phyloP scores from a whole-genome alignment of 129 eudicot genomes.

The Pittosporum tobira region DNA sequence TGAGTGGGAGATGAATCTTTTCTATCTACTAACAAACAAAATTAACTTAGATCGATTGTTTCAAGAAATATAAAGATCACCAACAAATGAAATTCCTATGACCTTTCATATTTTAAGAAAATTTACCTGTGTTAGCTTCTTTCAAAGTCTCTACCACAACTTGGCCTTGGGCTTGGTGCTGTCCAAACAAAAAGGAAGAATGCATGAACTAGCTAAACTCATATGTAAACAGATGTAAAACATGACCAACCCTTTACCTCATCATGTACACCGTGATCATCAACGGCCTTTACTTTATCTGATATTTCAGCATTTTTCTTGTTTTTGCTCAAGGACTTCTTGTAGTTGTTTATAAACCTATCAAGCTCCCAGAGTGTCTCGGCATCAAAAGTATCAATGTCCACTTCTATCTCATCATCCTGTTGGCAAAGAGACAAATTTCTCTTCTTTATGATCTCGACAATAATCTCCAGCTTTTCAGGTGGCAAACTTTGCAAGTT shows the following conservation, averaged over 20 bases:
- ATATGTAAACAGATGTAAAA: neutral
- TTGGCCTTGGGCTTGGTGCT: conserved; percentile 30
- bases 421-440: conserved; percentile 57
- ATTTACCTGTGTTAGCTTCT: conserved; percentile 43
- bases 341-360: conserved; percentile 61
- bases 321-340: conserved; percentile 63
- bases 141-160: conserved; percentile 31
- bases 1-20: conserved; percentile 23
- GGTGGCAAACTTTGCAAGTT: conserved; percentile 75
- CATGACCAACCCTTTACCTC: conserved; percentile 24
- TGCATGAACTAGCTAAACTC: conserved; percentile 5
- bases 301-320: conserved; percentile 51
- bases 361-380: conserved; percentile 98
- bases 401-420: conserved; percentile 95
- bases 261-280: conserved; percentile 28
- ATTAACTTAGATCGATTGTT: neutral
- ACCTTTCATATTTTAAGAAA: neutral
- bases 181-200: conserved; percentile 12
- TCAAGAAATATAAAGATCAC: neutral
- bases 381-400: conserved; percentile 77
- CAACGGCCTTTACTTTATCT: conserved; percentile 20
- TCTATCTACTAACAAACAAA: conserved; percentile 32
- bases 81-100: neutral
- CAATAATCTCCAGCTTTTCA: conserved; percentile 72
- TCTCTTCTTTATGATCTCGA: conserved; percentile 75